Conservation (phyloP, 2,329 filamentous ascomycete genomes). For the Trichoderma afroharzianum region DNA sequence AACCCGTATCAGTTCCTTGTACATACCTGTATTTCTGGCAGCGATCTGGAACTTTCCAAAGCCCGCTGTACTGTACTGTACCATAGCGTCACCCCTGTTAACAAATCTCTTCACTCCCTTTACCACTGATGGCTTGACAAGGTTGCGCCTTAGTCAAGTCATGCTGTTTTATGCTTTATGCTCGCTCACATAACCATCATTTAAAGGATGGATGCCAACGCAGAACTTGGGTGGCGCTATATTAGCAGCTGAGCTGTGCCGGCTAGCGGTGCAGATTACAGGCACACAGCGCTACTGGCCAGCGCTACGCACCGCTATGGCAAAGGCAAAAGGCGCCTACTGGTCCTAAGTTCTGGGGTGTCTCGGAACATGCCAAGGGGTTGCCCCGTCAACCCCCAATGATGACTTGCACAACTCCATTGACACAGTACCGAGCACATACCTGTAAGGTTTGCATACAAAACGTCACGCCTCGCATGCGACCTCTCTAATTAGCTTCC, state of each 20-base stretch:
- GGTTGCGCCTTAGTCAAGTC: not conserved
- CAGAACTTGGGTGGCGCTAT: not conserved
- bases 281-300: not conserved
- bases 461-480: slow-evolving; percentile 18
- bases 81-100: slow-evolving; percentile 6
- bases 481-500: slow-evolving; percentile 7
- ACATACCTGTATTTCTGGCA: slow-evolving; percentile 9
- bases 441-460: slow-evolving; percentile 17
- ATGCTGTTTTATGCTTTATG: not conserved
- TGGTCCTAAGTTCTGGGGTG: not conserved
- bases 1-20: slow-evolving; percentile 1
- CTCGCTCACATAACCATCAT: not conserved
- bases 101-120: slow-evolving; percentile 12
- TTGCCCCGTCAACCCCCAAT: slow-evolving; percentile 25
- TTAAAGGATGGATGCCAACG: not conserved
- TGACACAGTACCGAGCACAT: not conserved
- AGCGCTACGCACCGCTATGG: not conserved
- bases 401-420: slow-evolving; percentile 6
- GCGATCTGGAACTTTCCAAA: slow-evolving; percentile 16
- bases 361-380: slow-evolving; percentile 19
- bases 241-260: slow-evolving; percentile 5
- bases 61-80: slow-evolving; percentile 16
- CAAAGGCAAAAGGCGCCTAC: not conserved
- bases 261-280: slow-evolving; percentile 7
- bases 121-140: not conserved